phyloP scores from a whole-genome alignment of 2,329 filamentous ascomycete genomes.

The Cladobotryum mycophilum region DNA sequence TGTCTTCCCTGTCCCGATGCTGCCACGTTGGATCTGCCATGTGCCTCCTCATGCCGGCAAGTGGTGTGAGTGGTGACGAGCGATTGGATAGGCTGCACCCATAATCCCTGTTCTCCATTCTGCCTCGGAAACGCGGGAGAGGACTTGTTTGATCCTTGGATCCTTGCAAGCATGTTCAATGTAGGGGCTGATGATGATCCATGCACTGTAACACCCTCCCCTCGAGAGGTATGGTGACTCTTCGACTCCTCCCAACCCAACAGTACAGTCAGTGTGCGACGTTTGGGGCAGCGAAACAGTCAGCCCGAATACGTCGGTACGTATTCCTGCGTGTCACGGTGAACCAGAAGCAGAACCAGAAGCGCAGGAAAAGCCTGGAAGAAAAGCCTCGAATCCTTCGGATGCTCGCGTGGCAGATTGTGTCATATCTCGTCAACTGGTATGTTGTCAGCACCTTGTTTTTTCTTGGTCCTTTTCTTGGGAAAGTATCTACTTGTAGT shows the following conservation, averaged over 20 bases:
- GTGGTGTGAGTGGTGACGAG: conserved; percentile 2
- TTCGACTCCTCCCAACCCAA: not conserved
- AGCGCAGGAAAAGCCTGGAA: too few relatives aligned
- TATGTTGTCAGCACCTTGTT: too few relatives aligned
- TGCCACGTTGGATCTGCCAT: conserved; percentile 10
- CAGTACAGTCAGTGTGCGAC: not conserved
- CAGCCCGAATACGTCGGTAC: too few relatives aligned
- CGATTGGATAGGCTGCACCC: conserved; percentile 2
- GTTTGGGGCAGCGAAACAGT: not conserved
- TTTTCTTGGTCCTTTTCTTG: too few relatives aligned
- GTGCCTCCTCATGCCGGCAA: conserved; percentile 6
- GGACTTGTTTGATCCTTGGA: too few relatives aligned
- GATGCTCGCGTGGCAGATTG: too few relatives aligned
- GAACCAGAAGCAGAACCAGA: too few relatives aligned
- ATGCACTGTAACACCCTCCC: conserved; percentile 2
- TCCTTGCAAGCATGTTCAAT: conserved; percentile 1
- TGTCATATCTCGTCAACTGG: too few relatives aligned
- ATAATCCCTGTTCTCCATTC: not conserved
- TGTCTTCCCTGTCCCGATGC: not conserved
- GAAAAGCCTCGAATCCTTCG: too few relatives aligned
- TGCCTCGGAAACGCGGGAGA: conserved; percentile 8
- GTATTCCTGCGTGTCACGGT: too few relatives aligned
- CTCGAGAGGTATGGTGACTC: not conserved
- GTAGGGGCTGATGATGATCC: conserved; percentile 5
- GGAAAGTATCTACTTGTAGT: too few relatives aligned